A percentile compares a stretch with the other conserved stretches of the same genome.
phyloP scores from a whole-genome alignment of 1,284 basidiomycete species.

The Sutorius eximius region DNA sequence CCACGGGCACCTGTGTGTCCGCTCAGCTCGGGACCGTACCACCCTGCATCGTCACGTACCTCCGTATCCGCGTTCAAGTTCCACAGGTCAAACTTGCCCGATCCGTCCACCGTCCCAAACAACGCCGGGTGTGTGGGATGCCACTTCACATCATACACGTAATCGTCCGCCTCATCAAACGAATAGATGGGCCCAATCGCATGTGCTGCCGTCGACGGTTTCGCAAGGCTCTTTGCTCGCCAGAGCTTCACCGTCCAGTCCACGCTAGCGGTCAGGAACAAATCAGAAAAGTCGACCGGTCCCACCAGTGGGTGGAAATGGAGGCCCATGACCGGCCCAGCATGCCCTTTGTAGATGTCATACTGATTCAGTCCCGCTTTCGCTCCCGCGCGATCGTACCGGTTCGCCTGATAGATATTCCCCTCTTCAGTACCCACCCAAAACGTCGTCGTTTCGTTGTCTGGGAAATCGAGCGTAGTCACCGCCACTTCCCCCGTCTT shows the following conservation, averaged over 20 bases:
- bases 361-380: conserved; percentile 93
- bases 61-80: conserved; percentile 94
- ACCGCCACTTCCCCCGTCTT: conserved; percentile 97
- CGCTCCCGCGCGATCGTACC: conserved; percentile 93
- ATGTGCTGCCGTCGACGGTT: conserved; percentile 52
- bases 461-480: conserved; percentile 89
- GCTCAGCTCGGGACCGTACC: conserved; percentile 2
- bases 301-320: conserved; percentile 93
- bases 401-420: conserved; percentile 91
- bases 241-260: conserved; percentile 98
- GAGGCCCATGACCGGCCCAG: conserved; percentile 90
- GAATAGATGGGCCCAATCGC: conserved; percentile 76
- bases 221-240: conserved; percentile 71
- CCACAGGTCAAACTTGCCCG: conserved; percentile 95
- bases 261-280: conserved; percentile 89
- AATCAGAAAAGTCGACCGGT: conserved; percentile 90
- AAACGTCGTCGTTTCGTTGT: conserved; percentile 94
- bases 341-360: conserved; percentile 90
- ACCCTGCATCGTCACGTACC: conserved; percentile 48
- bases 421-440: conserved; percentile 98
- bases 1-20: conserved; percentile 66
- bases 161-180: conserved; percentile 96
- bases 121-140: conserved; percentile 92
- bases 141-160: conserved; percentile 99
- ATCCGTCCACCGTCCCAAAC: conserved; percentile 93